A percentile compares a stretch with the other conserved stretches of the same genome.
These are phyloP conservation scores for Stagonosporopsis rhizophila DNA, from an alignment of 2,329 filamentous ascomycete species.

Conservation along the genomic window DNA sequence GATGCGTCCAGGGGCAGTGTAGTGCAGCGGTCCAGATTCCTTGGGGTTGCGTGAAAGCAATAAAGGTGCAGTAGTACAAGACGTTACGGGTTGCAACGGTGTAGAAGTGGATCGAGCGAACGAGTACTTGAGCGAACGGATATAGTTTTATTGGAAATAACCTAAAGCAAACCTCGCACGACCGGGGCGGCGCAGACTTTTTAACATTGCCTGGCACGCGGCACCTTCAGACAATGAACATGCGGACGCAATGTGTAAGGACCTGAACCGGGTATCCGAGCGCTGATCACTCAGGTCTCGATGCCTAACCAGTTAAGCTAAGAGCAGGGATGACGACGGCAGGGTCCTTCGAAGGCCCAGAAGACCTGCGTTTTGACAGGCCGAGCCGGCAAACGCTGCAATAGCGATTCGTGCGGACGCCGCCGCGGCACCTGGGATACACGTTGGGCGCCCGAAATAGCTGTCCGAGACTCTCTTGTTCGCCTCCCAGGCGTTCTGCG, in stretches of 20 bases:
- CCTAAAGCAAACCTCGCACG: constrained; percentile 2
- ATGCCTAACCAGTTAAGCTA: constrained; percentile 32
- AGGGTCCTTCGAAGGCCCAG: constrained; percentile 16
- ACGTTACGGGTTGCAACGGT: constrained; percentile 13
- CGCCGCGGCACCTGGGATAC: constrained; percentile 8
- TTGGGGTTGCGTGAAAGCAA: constrained; percentile 9
- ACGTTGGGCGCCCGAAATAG: constrained; percentile 20
- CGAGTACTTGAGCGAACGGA: constrained; percentile 7
- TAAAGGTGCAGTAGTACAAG: constrained; percentile 13
- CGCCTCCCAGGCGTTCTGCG: constrained; percentile 15
- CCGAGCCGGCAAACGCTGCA: constrained; percentile 19
- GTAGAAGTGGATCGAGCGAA: constrained; percentile 9
- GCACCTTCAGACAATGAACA: constrained; percentile 25
- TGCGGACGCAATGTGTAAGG: constrained; percentile 26
- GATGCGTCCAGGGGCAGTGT: constrained; percentile 7
- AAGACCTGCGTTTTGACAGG: constrained; percentile 22
- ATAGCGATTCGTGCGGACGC: constrained; percentile 17
- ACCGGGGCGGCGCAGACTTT: constrained; percentile 31
- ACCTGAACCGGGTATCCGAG: constrained; percentile 24
- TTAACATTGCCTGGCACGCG: constrained; percentile 22
- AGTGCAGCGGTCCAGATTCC: constrained; percentile 17
- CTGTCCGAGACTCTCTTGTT: constrained; percentile 14
- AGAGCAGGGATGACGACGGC: constrained; percentile 32
- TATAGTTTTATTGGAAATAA: constrained; percentile 19
- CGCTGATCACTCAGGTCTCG: constrained; percentile 35